These are phyloP conservation scores for Annulohypoxylon bovei DNA, from an alignment of 495 filamentous ascomycete genomes.

Conservation along the genomic window DNA sequence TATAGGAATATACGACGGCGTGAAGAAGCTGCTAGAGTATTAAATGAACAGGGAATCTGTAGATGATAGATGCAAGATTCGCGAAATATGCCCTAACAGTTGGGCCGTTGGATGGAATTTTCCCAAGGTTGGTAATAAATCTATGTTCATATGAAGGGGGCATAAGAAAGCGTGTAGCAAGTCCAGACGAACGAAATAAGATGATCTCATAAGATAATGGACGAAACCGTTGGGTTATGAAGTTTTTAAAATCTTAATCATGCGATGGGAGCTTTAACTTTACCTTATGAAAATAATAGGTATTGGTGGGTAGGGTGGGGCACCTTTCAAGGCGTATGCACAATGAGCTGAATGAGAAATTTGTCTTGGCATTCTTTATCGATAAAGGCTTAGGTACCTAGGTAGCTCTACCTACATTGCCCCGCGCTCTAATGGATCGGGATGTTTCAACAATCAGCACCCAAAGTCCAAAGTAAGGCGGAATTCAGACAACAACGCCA, in stretches of 20 bases:
- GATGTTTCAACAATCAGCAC: slow-evolving; percentile 1
- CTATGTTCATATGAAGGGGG: background rate
- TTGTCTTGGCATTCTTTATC: slow-evolving; percentile 1
- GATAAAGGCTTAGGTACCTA: background rate
- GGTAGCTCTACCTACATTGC: slow-evolving; percentile 11
- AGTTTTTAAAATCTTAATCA: background rate
- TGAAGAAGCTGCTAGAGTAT: slow-evolving; percentile 60
- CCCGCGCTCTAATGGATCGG: slow-evolving; percentile 19
- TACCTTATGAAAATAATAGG: background rate
- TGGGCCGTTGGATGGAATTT: background rate
- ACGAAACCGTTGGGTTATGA: background rate
- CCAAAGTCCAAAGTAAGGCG: background rate
- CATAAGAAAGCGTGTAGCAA: background rate
- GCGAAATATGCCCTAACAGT: background rate
- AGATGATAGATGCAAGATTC: background rate
- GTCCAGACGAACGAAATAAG: background rate
- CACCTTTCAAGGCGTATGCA: background rate
- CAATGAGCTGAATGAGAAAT: background rate
- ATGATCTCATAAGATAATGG: background rate
- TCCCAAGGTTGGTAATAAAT: background rate
- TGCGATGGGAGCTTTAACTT: no score
- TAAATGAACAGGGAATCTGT: slow-evolving; percentile 24
- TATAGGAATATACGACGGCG: slow-evolving; percentile 64
- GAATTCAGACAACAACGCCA: background rate
- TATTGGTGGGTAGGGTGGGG: no score